Evolutionary conservation across 2,329 filamentous ascomycete genomes (phyloP).

Genomic region (Ustilaginoidea virens): DNA sequence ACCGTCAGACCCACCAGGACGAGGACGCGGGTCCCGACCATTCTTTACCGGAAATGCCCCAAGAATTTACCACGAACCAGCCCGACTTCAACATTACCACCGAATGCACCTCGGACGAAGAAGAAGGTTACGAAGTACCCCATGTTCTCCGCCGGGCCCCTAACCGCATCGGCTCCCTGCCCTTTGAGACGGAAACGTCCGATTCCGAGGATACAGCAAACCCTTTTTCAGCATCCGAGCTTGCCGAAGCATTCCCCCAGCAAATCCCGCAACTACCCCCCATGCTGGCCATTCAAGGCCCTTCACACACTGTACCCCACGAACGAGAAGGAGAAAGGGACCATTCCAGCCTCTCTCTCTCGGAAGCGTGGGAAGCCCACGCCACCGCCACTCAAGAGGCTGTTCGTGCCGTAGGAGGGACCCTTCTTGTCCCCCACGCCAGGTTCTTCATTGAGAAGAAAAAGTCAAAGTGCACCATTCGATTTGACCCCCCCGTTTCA

Average conservation of each 20-base stretch:
- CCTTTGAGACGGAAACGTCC: conserved; percentile 34
- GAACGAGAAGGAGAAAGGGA: conserved; percentile 2
- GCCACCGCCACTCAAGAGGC: conserved; percentile 41
- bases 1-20: conserved; percentile 22
- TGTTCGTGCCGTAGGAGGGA: conserved; percentile 38
- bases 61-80: conserved; percentile 32
- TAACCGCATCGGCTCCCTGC: conserved; percentile 37
- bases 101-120: conserved; percentile 45
- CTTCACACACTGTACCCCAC: conserved; percentile 9
- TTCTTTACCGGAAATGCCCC: conserved; percentile 38
- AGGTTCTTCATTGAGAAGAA: conserved; percentile 71
- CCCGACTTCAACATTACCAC: conserved; percentile 39
- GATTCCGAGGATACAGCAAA: conserved; percentile 17
- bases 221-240: conserved; percentile 13
- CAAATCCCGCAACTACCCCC: conserved; percentile 9
- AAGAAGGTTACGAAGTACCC: conserved; percentile 18
- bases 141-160: conserved; percentile 24
- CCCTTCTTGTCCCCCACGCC: conserved; percentile 57
- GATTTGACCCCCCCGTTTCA: conserved; percentile 69
- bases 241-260: conserved; percentile 11
- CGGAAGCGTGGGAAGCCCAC: conserved; percentile 28
- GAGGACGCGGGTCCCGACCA: conserved; percentile 26
- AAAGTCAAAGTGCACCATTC: conserved; percentile 74
- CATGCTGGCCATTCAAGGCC: too few relatives aligned
- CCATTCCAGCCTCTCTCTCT: conserved; percentile 10